Percentiles rank a stretch among this genome's conserved stretches.
Conservation (phyloP, 2,329 filamentous ascomycete species). For the Ophiostoma pallidulum region DNA sequence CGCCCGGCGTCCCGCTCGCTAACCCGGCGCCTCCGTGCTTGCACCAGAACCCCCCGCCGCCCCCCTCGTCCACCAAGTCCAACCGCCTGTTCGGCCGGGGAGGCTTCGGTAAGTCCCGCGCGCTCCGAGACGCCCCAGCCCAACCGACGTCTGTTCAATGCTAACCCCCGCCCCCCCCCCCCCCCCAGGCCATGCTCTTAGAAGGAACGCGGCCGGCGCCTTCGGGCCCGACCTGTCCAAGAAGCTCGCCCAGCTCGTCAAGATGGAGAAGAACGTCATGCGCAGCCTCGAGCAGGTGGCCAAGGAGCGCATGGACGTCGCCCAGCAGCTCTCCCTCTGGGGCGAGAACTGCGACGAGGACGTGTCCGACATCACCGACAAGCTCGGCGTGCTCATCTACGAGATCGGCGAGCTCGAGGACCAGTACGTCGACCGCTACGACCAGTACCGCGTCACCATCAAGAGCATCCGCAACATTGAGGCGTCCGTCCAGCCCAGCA, state of each 20-base stretch:
- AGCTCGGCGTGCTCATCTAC: slow-evolving; percentile 94
- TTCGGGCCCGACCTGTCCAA: slow-evolving; percentile 84
- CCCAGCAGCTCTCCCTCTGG: slow-evolving; percentile 98
- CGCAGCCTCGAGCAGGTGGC: slow-evolving; percentile 92
- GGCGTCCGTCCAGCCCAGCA: slow-evolving; percentile 92
- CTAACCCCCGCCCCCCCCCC: neutral
- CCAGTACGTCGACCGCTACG: slow-evolving; percentile 96
- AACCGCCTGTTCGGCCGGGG: slow-evolving; percentile 79
- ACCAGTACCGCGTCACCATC: slow-evolving; percentile 97
- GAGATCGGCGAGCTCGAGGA: slow-evolving; percentile 98
- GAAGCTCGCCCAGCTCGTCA: slow-evolving; percentile 95
- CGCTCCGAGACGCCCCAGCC: too few relatives aligned
- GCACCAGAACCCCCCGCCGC: slow-evolving; percentile 85
- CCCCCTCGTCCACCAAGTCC: slow-evolving; percentile 81
- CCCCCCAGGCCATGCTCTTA: slow-evolving; percentile 52
- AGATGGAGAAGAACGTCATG: slow-evolving; percentile 99
- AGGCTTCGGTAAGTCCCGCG: slow-evolving; percentile 62
- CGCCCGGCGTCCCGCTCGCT: neutral
- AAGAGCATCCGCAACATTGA: slow-evolving; percentile 99
- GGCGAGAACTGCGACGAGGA: slow-evolving; percentile 93
- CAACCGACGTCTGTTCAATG: too few relatives aligned
- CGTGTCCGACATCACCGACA: slow-evolving; percentile 97
- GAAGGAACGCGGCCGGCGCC: slow-evolving; percentile 64
- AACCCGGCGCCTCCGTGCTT: neutral
- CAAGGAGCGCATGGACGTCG: slow-evolving; percentile 95